Base-by-base conservation (phyloP, 495 filamentous ascomycete genomes). In the Bacidia gigantensis region DNA sequence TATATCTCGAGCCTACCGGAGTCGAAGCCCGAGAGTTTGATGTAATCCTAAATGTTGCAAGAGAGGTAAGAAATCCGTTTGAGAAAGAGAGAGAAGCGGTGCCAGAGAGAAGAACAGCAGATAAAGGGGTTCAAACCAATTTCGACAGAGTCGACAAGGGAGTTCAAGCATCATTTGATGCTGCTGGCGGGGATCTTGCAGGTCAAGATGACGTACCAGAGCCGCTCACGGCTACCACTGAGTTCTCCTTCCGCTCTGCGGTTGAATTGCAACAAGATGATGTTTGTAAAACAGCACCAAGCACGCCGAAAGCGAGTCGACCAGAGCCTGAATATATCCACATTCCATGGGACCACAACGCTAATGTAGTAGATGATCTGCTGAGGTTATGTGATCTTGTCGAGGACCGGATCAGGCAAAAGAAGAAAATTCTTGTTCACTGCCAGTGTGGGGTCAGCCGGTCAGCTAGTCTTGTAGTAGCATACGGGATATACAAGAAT, bases 311-410 rank as follows among this genome's bases (percentile, higher is more conserved):
- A 61, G 69, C 60, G n/a, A 65, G 62, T 9, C 70, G 68, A 39
- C 63, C 58, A 18, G 67, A 79, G 22, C 92, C 92, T 1, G 92
- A 98, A 64, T 98, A 98, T 62, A 81, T 97, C 47, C 92, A 98
- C 62, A 84, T 98, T 44, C 83, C 79, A 2, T 98, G 92, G 92
- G 93, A 98, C 57, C 92, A 98, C 67, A 96, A 97, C 60, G 95
- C 90, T 0, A 87, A 95, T 55, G 95, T 98, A 54, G 79, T 89
- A 14, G 80, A 84, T 21, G 92, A 97, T 62, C 67, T 98, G 25
- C 80, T 83, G 62, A 71, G 69, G 39, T 71, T 98, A n/a, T 94
- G 92, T 61, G 83, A 95, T 58, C 71, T 83, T 11, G 90, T 98
- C 52, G 87, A 95, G 51, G 78, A 83, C 29, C 77, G 84, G 46